A percentile compares a stretch with the other conserved stretches of the same genome.
These are phyloP conservation scores for Hamamelis virginiana DNA, from an alignment of 164 flowering plant species.

Conservation along the genomic window DNA sequence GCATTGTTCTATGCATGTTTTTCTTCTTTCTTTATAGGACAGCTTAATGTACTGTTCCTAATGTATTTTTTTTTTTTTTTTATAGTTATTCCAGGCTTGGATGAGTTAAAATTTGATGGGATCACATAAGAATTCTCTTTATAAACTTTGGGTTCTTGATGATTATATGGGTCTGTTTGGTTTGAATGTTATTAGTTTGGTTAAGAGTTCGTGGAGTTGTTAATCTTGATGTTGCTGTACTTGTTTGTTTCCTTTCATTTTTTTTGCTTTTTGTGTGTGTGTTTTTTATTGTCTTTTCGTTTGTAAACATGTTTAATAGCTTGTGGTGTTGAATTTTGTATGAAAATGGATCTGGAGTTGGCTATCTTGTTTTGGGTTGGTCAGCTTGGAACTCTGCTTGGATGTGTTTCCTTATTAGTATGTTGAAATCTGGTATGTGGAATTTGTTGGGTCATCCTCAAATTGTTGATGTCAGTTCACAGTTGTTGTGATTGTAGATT, in stretches of 20 bases:
- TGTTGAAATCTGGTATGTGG: neutral
- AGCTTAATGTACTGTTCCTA: slow-evolving; percentile 9
- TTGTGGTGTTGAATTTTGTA: neutral
- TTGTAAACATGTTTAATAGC: slow-evolving; percentile 2
- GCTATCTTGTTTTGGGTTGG: neutral
- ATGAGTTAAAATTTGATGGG: slow-evolving; percentile 19
- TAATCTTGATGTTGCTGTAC: neutral
- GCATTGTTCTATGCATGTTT: neutral
- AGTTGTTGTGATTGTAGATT: neutral
- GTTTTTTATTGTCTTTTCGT: neutral
- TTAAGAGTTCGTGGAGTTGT: neutral
- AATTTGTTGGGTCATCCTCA: neutral
- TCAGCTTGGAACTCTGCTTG: neutral
- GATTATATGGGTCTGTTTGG: neutral
- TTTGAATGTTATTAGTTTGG: neutral
- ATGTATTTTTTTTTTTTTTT: neutral
- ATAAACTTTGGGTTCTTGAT: neutral
- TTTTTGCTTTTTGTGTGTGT: neutral
- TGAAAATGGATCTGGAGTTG: slow-evolving; percentile 12
- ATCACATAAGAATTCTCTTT: slow-evolving; percentile 25
- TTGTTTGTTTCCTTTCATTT: neutral
- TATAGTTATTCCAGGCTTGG: slow-evolving; percentile 2
- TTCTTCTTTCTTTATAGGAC: neutral
- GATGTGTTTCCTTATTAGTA: neutral
- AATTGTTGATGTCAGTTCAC: neutral